Conservation (phyloP, 2,329 filamentous ascomycete genomes). For the Colletotrichum sp. region DNA sequence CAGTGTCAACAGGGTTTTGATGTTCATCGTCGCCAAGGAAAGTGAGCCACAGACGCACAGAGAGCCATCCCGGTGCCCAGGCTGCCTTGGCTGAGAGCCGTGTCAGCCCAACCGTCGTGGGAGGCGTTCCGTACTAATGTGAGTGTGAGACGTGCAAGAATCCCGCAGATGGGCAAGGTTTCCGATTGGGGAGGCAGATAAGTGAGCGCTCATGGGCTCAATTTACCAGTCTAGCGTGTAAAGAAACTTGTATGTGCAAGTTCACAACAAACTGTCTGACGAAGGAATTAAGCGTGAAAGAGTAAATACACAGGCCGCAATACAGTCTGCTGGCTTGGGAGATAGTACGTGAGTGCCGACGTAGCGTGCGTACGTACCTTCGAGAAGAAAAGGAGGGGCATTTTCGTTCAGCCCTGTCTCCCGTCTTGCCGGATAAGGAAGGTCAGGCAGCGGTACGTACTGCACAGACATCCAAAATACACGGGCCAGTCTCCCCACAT, state of each 20-base stretch:
- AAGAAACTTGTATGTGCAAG: not conserved
- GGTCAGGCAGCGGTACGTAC: conserved; percentile 3
- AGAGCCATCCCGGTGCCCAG: not conserved
- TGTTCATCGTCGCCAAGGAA: not conserved
- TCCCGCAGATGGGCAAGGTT: not conserved
- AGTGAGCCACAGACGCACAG: not conserved
- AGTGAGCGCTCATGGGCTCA: not conserved
- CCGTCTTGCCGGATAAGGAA: conserved; percentile 1
- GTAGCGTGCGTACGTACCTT: not conserved
- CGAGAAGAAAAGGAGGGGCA: not conserved
- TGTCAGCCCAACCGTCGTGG: conserved; percentile 8
- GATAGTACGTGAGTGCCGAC: not conserved
- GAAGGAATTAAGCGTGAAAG: not conserved
- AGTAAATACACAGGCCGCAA: not conserved
- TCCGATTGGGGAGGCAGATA: not conserved
- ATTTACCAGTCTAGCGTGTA: not conserved
- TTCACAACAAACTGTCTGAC: not conserved
- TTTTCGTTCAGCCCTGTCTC: not conserved
- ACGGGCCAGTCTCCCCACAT: not conserved
- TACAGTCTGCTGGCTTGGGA: not conserved
- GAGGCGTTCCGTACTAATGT: not conserved
- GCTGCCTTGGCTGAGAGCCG: conserved; percentile 9
- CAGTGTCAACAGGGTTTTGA: not conserved
- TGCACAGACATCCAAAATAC: not conserved
- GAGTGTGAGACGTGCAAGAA: not conserved